A percentile compares a stretch with the other conserved stretches of the same genome.
Evolutionary conservation across 75 land plant species (phyloP).

Genomic region (Picea sitchensis): DNA sequence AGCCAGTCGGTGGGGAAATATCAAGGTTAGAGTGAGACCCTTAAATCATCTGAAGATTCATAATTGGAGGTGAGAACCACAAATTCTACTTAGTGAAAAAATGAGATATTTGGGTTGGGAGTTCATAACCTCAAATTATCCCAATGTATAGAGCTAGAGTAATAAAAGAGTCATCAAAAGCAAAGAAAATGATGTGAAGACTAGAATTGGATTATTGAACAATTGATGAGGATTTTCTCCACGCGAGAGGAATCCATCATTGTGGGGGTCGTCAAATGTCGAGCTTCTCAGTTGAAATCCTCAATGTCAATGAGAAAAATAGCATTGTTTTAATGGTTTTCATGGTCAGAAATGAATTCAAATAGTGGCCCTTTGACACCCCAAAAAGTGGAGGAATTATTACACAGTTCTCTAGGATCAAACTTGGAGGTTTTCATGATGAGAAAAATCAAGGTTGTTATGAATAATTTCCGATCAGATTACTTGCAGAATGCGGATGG

Average conservation of each 20-base stretch:
- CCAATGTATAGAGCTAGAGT: no score
- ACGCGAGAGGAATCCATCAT: not conserved
- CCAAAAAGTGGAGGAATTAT: not conserved
- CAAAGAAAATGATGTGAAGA: no score
- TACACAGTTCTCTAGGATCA: not conserved
- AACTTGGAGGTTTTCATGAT: not conserved
- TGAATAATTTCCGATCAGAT: not conserved
- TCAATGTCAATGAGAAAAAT: no score
- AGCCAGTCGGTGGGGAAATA: no score
- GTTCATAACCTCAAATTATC: no score
- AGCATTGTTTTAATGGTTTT: not conserved
- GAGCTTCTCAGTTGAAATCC: not conserved
- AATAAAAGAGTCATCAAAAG: no score
- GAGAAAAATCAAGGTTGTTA: not conserved
- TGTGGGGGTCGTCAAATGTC: not conserved
- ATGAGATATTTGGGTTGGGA: no score
- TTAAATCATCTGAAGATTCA: no score
- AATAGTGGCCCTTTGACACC: not conserved
- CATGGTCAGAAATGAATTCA: not conserved
- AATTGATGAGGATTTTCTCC: not conserved
- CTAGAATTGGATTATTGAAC: no score
- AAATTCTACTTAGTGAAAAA: no score
- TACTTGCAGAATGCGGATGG: conserved; percentile 50
- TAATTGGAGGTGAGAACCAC: no score
- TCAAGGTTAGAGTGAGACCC: no score